Conservation (phyloP, 495 filamentous ascomycete genomes). For the Neurospora sp. region DNA sequence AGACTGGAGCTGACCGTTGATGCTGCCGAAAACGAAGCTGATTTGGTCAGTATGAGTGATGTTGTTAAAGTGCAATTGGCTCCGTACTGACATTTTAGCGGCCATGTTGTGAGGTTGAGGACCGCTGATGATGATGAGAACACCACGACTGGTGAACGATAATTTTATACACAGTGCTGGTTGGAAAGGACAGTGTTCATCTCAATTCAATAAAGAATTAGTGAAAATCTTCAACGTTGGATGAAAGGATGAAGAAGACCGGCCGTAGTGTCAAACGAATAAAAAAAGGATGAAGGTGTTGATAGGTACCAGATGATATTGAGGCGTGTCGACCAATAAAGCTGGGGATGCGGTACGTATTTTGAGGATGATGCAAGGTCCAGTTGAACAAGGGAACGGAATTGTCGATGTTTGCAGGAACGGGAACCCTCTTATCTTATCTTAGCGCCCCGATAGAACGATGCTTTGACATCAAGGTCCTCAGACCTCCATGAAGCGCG, state of each 20-base stretch:
- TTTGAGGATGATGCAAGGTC: not conserved
- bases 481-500: not conserved
- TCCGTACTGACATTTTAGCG: slow-evolving; percentile 22
- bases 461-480: not conserved
- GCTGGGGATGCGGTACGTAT: not conserved
- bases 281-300: not conserved
- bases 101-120: slow-evolving; percentile 11
- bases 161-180: not conserved
- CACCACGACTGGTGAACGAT: not conserved
- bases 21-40: slow-evolving; percentile 71
- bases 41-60: slow-evolving; percentile 23
- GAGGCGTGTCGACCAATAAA: not conserved
- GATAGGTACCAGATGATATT: not conserved
- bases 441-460: not conserved
- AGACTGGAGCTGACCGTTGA: slow-evolving; percentile 61
- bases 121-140: not conserved
- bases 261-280: not conserved
- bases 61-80: slow-evolving; percentile 1
- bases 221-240: not conserved
- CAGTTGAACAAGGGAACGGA: not conserved
- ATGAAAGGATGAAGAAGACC: not conserved
- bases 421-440: not conserved
- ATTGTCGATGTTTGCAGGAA: not conserved
- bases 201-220: not conserved
- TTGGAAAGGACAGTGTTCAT: not conserved